phyloP scores from a whole-genome alignment of 2,329 filamentous ascomycete genomes.

The Aspergillus latus region DNA sequence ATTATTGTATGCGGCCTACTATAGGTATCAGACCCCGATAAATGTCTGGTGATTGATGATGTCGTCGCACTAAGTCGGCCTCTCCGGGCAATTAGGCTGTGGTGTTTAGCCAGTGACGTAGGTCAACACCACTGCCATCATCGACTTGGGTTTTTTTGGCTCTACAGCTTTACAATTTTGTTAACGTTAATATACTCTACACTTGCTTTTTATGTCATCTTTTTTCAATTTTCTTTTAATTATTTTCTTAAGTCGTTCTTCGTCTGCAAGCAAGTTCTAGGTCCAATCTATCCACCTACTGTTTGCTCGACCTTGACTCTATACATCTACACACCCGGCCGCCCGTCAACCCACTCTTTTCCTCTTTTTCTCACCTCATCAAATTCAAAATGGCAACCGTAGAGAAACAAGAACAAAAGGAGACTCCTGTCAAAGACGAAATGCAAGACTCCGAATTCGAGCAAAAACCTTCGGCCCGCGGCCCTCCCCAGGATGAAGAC shows the following conservation, averaged over 20 bases:
- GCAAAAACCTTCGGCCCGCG: not conserved
- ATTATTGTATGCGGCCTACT: not conserved
- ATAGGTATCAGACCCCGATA: not conserved
- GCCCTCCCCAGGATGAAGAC: constrained; percentile 7
- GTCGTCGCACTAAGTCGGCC: not conserved
- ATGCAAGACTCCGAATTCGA: constrained; percentile 15
- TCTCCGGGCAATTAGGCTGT: not conserved
- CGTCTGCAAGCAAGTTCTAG: not conserved
- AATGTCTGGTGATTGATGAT: not conserved
- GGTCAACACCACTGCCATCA: constrained; percentile 4
- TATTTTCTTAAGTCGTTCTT: not conserved
- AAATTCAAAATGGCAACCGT: constrained; percentile 25
- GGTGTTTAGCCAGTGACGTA: constrained; percentile 3
- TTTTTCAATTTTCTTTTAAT: not conserved
- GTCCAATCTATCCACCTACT: not conserved
- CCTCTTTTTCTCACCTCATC: constrained; percentile 9
- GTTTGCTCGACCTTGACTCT: not conserved
- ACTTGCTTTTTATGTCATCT: constrained; percentile 9
- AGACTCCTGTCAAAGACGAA: constrained; percentile 30
- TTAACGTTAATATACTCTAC: constrained; percentile 8
- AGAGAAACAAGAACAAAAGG: constrained; percentile 28
- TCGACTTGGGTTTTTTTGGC: not conserved
- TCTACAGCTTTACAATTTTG: not conserved
- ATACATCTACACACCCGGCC: not conserved
- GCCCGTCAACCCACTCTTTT: not conserved